Evolutionary conservation across 164 flowering plant species (phyloP), one percentile per base, ranked within the genome.

Genomic region (Aristolochia californica): DNA sequence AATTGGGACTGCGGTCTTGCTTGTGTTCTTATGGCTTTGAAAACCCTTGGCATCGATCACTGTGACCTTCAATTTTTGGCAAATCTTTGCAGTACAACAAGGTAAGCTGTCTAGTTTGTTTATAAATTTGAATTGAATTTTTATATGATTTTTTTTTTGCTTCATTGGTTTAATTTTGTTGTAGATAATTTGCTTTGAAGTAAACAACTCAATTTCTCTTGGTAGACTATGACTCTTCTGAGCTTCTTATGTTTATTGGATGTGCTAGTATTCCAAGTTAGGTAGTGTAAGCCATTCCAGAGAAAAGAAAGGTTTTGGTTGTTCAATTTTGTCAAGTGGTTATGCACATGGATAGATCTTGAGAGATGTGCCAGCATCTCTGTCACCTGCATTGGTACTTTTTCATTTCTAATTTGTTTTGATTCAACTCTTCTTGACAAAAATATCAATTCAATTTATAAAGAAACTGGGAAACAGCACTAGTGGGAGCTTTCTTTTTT

Each of bases 1-100:
- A 67, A 81, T 44, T 93, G 99, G 99, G 99, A 93, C 69, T 93
- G 97, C 59, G 99, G 99, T 56, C 91, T 90, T 71, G 93, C 97
- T 44, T 94, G 99, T 75, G 80, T 94, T 64, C 57, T 79, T 60
- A 94, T 94, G 99, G 89, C 80, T 73, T 67, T 94, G 76, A 80
- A 71, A 62, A 74, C 91, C 40, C 62, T 84, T 61, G 97, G 96
- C 54, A 69, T 79, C 44, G 61, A 74, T 2, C 64, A 64, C 34
- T 77, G 77, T 62, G 68, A 68, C 62, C 59, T 90, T 45, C 76
- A 75, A 43, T 68, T 63, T 5, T 62, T 94, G 71, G 75, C 61
- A 22, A 81, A 82, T 45, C 74, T 90, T 26, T 94, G 97, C 69
- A 48, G 70, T 75, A 83, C 95, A 48, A 84, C 74, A 25, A 94